Base-by-base conservation (phyloP, 345 rosid species). In the Eucalyptus marginata region DNA sequence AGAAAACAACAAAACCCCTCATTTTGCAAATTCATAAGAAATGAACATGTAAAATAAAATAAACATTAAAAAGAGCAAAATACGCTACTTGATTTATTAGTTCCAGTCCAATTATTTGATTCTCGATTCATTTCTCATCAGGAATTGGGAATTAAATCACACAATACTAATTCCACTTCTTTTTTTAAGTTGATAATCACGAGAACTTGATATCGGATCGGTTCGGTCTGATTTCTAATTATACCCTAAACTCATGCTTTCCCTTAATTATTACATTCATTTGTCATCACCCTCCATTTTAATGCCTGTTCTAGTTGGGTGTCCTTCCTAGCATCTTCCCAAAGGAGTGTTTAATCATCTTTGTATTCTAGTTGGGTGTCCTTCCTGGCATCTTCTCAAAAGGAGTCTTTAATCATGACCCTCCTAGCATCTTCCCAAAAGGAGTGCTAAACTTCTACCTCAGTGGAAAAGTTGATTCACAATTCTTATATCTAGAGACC, bases 121-220 rank as follows among this genome's bases (percentile, higher is more conserved):
- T 52, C 10, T 52, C 4, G 5, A 20, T 52, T 52, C 25, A 52
- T 52, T 52, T 52, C 10, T 52, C 10, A 0, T 20, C 2, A 7
- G 0, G 58, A 20, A 52, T 4, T 0, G 0, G 0, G 0, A 52
- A 52, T 52, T 20, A 52, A 52, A 52, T 52, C 5, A 52, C 58
- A 52, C 10, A 52, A 52, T 52, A 52, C 25, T 52, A 52, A 52
- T 52, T 52, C 2, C 0, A 52, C 5, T 52, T 52, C 5, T 20
- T 52, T 52, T 52, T 52, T 52, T 1, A 52, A 52, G 58, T 2
- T 20, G 2, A 2, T 20, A 52, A 52, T 2, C 4, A 0, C 0
- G 2, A 52, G 58, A 20, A 52, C 10, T 18, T 52, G 25, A 52
- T 52, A 0, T 52, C 4, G 2, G 10, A 52, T 20, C 0, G 0